Evolutionary conservation across 495 filamentous ascomycete genomes (phyloP).

Genomic region (Xylaria scruposa): DNA sequence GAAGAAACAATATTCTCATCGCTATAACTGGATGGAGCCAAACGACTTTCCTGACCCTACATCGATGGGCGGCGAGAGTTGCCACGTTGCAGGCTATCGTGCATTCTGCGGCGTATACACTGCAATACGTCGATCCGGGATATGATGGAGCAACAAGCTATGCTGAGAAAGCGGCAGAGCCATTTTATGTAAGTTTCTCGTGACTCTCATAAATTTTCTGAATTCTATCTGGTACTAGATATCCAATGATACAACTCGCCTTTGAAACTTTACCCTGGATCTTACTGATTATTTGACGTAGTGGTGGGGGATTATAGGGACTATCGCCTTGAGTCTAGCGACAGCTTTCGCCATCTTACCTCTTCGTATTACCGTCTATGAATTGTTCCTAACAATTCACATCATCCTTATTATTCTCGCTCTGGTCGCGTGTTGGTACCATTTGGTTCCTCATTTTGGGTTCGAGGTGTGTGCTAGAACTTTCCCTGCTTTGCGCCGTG

Average conservation of each 20-base stretch:
- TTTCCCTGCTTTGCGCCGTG: neutral
- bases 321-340: slow-evolving; percentile 32
- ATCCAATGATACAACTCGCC: neutral
- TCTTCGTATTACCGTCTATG: slow-evolving; percentile 45
- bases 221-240: neutral
- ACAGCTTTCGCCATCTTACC: slow-evolving; percentile 31
- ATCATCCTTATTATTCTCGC: slow-evolving; percentile 47
- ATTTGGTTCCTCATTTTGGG: slow-evolving; percentile 38
- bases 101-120: slow-evolving; percentile 39
- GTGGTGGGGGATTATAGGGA: slow-evolving; percentile 49
- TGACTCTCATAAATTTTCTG: neutral
- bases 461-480: slow-evolving; percentile 14
- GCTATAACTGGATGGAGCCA: slow-evolving; percentile 56
- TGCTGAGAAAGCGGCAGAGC: slow-evolving; percentile 17
- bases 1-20: slow-evolving; percentile 55
- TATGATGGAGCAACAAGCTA: slow-evolving; percentile 18
- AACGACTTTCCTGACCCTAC: slow-evolving; percentile 52
- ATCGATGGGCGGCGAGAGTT: slow-evolving; percentile 56
- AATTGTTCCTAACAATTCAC: slow-evolving; percentile 51
- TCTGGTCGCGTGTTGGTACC: slow-evolving; percentile 52
- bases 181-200: slow-evolving; percentile 23
- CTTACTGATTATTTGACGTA: slow-evolving; percentile 31
- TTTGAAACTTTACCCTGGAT: neutral
- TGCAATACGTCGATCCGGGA: slow-evolving; percentile 12
- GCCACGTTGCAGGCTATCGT: slow-evolving; percentile 45